Conservation (phyloP, 2,329 filamentous ascomycete species). For the Metarhizium rileyi region DNA sequence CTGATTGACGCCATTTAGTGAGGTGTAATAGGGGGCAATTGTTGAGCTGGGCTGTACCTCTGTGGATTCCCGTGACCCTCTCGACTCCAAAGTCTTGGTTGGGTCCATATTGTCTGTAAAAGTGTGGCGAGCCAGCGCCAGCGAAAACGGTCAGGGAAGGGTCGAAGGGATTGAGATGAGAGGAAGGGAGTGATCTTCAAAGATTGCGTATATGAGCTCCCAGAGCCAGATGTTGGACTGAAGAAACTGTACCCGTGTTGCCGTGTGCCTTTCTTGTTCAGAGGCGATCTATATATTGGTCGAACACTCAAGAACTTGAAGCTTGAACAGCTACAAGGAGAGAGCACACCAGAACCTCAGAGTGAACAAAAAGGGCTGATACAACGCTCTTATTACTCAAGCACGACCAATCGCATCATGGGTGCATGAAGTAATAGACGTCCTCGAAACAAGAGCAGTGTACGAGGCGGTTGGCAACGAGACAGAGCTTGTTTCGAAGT, state of each 20-base stretch:
- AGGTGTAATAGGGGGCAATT: constrained; percentile 45
- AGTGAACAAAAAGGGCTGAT: background rate
- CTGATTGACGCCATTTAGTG: constrained; percentile 52
- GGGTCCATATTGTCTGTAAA: constrained; percentile 22
- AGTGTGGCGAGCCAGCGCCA: constrained; percentile 12
- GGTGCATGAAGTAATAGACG: background rate
- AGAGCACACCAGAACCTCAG: background rate
- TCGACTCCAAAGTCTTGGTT: constrained; percentile 21
- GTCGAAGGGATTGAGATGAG: background rate
- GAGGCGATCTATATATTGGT: background rate
- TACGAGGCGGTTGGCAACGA: background rate
- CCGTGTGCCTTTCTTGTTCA: background rate
- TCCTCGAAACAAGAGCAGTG: background rate
- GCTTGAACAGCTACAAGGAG: background rate
- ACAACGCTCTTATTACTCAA: background rate
- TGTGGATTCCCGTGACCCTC: constrained; percentile 17
- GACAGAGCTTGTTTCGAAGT: background rate
- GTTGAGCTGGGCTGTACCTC: constrained; percentile 32
- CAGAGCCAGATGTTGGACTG: background rate
- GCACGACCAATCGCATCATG: constrained; percentile 5
- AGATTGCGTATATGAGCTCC: background rate
- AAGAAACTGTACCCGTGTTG: background rate
- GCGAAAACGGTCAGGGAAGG: background rate
- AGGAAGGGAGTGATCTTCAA: background rate
- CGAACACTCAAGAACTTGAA: background rate